Conservation (phyloP, 2,329 filamentous ascomycete genomes). For the Scedosporium dehoogii region DNA sequence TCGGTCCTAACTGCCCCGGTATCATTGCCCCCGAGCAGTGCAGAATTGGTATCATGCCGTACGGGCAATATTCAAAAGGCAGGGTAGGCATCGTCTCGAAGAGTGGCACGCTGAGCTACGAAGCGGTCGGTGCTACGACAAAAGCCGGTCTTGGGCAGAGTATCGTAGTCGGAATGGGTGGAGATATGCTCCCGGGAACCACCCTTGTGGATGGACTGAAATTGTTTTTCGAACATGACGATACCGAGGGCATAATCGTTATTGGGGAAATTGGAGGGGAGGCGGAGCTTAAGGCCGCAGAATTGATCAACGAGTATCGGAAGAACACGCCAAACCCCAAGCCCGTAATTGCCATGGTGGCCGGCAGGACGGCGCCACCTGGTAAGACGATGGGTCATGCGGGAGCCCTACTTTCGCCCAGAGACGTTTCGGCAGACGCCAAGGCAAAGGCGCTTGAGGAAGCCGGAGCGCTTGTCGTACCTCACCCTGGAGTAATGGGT, state of each 20-base stretch:
- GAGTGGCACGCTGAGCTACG: slow-evolving; percentile 71
- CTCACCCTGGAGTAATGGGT: slow-evolving; percentile 28
- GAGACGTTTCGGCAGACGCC: slow-evolving; percentile 20
- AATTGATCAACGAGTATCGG: slow-evolving; percentile 58
- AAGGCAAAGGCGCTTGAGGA: slow-evolving; percentile 24
- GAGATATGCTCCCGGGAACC: slow-evolving; percentile 60
- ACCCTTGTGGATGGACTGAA: slow-evolving; percentile 61
- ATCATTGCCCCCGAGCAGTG: slow-evolving; percentile 69
- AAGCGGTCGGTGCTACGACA: slow-evolving; percentile 66
- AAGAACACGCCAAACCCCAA: slow-evolving; percentile 49
- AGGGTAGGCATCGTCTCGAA: slow-evolving; percentile 70
- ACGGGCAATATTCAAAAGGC: slow-evolving; percentile 38
- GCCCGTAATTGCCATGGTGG: slow-evolving; percentile 53
- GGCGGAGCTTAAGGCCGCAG: slow-evolving; percentile 60
- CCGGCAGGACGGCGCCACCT: slow-evolving; percentile 49
- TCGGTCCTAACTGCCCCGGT: slow-evolving; percentile 73
- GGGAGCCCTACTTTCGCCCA: slow-evolving; percentile 42
- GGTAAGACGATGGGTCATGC: slow-evolving; percentile 64
- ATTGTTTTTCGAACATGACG: slow-evolving; percentile 56
- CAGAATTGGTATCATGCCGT: slow-evolving; percentile 30
- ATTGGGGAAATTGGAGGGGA: slow-evolving; percentile 64
- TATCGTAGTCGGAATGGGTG: slow-evolving; percentile 67
- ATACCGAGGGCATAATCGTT: slow-evolving; percentile 62
- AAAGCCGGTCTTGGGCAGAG: slow-evolving; percentile 68
- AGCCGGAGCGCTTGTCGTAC: slow-evolving; percentile 25